These are phyloP conservation scores for Neoscytalidium dimidiatum DNA, from an alignment of 2,329 filamentous ascomycete genomes.

Conservation along the genomic window DNA sequence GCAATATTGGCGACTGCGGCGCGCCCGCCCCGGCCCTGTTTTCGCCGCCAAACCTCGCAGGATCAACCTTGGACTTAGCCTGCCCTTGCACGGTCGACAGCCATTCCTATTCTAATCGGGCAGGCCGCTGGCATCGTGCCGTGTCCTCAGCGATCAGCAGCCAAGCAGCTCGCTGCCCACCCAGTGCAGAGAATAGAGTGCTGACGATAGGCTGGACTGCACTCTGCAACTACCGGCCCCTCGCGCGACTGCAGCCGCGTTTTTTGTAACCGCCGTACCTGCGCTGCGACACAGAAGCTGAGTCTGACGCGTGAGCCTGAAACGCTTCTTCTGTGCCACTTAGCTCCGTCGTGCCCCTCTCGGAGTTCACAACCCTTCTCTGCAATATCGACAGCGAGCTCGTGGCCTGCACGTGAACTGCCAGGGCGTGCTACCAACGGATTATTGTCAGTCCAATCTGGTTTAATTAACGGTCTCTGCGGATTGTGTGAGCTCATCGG, in stretches of 20 bases:
- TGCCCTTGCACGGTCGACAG: slow-evolving; percentile 4
- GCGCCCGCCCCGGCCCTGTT: not conserved
- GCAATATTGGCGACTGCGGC: not conserved
- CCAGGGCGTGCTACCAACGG: not conserved
- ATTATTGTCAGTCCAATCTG: not conserved
- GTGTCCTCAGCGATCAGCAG: not conserved
- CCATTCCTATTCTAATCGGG: not conserved
- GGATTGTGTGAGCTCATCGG: not conserved
- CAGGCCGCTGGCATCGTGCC: not conserved
- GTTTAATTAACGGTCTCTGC: not conserved
- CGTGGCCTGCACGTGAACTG: not conserved
- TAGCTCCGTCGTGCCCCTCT: not conserved
- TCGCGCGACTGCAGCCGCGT: not conserved
- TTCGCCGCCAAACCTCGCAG: not conserved
- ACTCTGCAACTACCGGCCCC: not conserved
- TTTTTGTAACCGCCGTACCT: slow-evolving; percentile 13
- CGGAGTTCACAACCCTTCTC: not conserved
- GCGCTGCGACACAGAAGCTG: slow-evolving; percentile 8
- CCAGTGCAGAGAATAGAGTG: not conserved
- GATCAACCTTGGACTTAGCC: slow-evolving; percentile 17
- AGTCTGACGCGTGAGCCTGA: slow-evolving; percentile 11
- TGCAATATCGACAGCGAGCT: not conserved
- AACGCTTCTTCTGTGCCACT: not conserved
- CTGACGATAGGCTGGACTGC: not conserved
- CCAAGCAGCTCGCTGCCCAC: not conserved